These are phyloP conservation scores for Diaporthe sp. DNA, from an alignment of 2,329 filamentous ascomycete genomes.

Conservation along the genomic window DNA sequence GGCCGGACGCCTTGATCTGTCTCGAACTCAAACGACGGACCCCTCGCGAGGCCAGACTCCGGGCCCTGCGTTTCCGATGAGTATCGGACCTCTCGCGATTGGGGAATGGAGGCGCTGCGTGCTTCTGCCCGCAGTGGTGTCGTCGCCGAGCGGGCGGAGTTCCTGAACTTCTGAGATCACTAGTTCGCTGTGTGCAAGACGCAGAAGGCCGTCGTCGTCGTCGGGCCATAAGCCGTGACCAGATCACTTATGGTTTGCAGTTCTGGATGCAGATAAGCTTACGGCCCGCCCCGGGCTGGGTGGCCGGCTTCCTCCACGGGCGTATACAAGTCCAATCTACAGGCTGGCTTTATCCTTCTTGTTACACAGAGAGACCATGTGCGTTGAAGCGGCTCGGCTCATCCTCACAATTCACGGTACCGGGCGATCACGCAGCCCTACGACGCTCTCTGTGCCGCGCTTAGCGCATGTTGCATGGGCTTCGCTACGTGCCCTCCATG, in stretches of 20 bases:
- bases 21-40: not conserved
- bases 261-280: not conserved
- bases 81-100: not conserved
- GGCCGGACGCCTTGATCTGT: not conserved
- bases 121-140: not conserved
- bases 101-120: not conserved
- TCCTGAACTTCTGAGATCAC: not conserved
- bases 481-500: not conserved
- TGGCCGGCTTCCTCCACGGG: not conserved
- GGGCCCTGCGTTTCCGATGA: not conserved
- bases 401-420: not conserved
- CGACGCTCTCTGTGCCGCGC: conserved; percentile 15
- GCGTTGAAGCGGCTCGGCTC: not conserved
- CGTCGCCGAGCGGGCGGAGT: not conserved
- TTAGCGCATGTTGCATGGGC: conserved; percentile 25
- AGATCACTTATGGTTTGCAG: not conserved
- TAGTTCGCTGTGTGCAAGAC: not conserved
- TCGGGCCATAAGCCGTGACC: not conserved
- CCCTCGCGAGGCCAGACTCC: not conserved
- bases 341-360: not conserved
- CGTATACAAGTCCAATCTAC: not conserved
- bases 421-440: conserved; percentile 29
- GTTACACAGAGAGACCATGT: not conserved
- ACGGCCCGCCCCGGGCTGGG: not conserved
- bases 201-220: no score